phyloP scores from a whole-genome alignment of 352 stramenopile genomes.

The Sclerospora graminicola region DNA sequence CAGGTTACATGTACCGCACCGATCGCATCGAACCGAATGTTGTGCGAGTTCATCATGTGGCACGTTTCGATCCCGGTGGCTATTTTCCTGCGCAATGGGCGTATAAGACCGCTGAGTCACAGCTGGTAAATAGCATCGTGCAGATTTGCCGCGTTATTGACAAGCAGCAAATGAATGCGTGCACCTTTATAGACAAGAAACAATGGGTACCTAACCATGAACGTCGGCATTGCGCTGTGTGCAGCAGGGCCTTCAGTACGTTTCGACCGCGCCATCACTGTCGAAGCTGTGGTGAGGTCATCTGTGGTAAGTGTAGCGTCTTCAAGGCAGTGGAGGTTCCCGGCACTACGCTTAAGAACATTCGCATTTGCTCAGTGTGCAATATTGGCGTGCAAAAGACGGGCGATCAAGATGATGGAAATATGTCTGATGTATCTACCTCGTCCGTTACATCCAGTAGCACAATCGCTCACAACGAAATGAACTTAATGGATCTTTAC shows the following conservation, averaged over 20 bases:
- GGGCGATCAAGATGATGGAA: slow-evolving; percentile 24
- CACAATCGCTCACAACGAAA: slow-evolving; percentile 75
- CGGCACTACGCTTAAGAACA: slow-evolving; percentile 70
- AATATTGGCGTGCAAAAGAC: slow-evolving; percentile 78
- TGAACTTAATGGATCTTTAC: slow-evolving; percentile 80
- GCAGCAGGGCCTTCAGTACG: slow-evolving; percentile 55
- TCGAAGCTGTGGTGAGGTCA: slow-evolving; percentile 81
- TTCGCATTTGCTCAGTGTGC: slow-evolving; percentile 77
- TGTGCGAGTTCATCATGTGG: slow-evolving; percentile 71
- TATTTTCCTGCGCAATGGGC: slow-evolving; percentile 77
- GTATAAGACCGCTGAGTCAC: slow-evolving; percentile 76
- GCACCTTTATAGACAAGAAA: slow-evolving; percentile 73
- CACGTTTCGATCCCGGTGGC: slow-evolving; percentile 54
- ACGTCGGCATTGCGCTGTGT: slow-evolving; percentile 64
- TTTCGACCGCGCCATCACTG: slow-evolving; percentile 82
- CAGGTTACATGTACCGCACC: slow-evolving; percentile 68
- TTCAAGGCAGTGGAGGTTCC: slow-evolving; percentile 76
- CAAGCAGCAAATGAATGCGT: slow-evolving; percentile 81
- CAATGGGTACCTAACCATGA: slow-evolving; percentile 76
- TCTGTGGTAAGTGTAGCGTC: slow-evolving; percentile 81
- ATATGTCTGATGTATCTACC: slow-evolving; percentile 67
- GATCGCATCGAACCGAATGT: slow-evolving; percentile 60
- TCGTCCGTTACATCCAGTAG: slow-evolving; percentile 71
- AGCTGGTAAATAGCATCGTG: slow-evolving; percentile 67
- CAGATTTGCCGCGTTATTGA: slow-evolving; percentile 75